Conservation (phyloP, 108 stramenopile genomes). For the Fragilaria radians region DNA sequence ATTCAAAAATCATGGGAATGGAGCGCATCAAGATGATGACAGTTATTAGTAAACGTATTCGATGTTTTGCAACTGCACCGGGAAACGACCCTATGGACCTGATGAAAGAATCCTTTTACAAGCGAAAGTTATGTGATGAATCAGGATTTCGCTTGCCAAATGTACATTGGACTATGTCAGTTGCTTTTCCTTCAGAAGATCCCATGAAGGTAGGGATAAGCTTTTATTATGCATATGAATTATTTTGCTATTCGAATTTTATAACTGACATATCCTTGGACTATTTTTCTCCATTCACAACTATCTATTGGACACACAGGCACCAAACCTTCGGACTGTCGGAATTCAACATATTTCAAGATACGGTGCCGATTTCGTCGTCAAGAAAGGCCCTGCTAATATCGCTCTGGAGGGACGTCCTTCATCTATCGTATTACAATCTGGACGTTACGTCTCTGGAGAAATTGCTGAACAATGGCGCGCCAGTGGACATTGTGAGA, state of each 20-base stretch:
- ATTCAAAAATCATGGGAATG: too few species aligned
- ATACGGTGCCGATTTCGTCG: slow-evolving; percentile 46
- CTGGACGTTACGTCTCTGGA: slow-evolving; percentile 42
- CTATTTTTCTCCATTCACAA: too few species aligned
- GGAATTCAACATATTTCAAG: slow-evolving; percentile 41
- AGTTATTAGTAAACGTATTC: too few species aligned
- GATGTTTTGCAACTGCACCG: neutral
- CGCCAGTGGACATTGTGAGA: slow-evolving; percentile 34
- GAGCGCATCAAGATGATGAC: too few species aligned
- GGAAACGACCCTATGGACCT: slow-evolving; percentile 35
- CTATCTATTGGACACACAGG: slow-evolving; percentile 14
- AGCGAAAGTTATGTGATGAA: slow-evolving; percentile 37
- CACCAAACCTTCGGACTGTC: slow-evolving; percentile 47
- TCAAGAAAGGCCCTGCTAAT: slow-evolving; percentile 23
- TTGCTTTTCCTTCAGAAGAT: slow-evolving; percentile 24
- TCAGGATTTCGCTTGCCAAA: slow-evolving; percentile 30
- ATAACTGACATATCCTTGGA: too few species aligned
- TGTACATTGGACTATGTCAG: slow-evolving; percentile 41
- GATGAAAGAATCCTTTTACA: slow-evolving; percentile 24
- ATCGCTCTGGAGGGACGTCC: slow-evolving; percentile 6
- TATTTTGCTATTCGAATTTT: too few species aligned
- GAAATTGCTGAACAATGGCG: slow-evolving; percentile 51
- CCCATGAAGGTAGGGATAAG: neutral
- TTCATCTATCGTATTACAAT: slow-evolving; percentile 27
- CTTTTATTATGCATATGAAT: too few species aligned